phyloP scores from a whole-genome alignment of 2,329 filamentous ascomycete genomes.

The Sporothrix phasma region DNA sequence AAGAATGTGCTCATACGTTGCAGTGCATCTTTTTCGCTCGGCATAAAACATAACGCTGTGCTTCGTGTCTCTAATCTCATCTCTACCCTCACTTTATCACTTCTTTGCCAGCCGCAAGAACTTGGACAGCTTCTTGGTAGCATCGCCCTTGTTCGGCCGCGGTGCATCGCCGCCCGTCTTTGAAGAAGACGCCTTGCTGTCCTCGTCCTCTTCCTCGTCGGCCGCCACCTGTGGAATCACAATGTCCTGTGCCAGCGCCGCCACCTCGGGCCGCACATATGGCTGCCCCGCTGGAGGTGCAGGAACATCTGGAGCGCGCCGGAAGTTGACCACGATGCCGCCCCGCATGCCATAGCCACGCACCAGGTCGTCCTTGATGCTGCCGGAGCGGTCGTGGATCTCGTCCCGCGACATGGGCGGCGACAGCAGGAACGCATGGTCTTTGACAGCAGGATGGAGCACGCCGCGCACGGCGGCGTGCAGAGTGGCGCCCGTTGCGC shows the following conservation, averaged over 20 bases:
- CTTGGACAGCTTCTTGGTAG: conserved; percentile 24
- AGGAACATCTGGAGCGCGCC: conserved; percentile 60
- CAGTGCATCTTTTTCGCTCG: too few relatives aligned
- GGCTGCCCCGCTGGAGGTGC: conserved; percentile 39
- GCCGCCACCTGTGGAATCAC: conserved; percentile 49
- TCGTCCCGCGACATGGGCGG: conserved; percentile 45
- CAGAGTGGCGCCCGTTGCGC: conserved; percentile 59
- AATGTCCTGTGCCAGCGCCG: conserved; percentile 55
- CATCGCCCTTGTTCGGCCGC: conserved; percentile 25
- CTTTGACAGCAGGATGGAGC: conserved; percentile 51
- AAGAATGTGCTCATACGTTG: too few relatives aligned
- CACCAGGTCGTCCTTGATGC: conserved; percentile 49
- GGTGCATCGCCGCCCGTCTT: conserved; percentile 19
- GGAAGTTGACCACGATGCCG: conserved; percentile 63
- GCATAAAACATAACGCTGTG: not conserved
- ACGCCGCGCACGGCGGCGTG: conserved; percentile 66
- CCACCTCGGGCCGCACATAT: conserved; percentile 49
- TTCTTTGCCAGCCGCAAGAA: conserved; percentile 20
- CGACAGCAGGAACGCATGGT: conserved; percentile 62
- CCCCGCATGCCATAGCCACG: conserved; percentile 60
- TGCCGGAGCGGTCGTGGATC: conserved; percentile 38
- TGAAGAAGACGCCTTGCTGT: conserved; percentile 24
- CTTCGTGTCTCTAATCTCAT: not conserved
- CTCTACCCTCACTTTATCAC: not conserved
- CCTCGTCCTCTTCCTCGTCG: conserved; percentile 31